These are phyloP conservation scores for Exophiala phaeomuriformis DNA, from an alignment of 2,329 filamentous ascomycete genomes.

Conservation along the genomic window DNA sequence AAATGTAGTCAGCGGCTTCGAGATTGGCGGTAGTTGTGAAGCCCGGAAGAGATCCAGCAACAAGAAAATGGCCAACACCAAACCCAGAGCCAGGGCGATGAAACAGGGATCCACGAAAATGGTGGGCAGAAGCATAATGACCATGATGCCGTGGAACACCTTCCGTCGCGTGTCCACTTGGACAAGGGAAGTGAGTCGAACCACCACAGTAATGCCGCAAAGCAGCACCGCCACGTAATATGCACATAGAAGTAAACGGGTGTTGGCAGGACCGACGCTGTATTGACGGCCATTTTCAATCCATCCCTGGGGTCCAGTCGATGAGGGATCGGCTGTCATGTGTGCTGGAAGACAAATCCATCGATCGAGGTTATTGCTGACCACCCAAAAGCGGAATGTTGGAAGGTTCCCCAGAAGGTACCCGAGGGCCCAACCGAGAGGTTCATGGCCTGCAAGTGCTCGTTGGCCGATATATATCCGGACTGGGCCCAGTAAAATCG, in stretches of 20 bases:
- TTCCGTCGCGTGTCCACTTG: conserved; percentile 95
- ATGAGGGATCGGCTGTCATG: background rate
- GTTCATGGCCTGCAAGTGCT: conserved; percentile 67
- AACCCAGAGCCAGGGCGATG: conserved; percentile 66
- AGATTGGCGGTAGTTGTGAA: conserved; percentile 82
- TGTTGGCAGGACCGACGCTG: conserved; percentile 67
- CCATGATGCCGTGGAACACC: conserved; percentile 98
- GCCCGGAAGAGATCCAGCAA: conserved; percentile 83
- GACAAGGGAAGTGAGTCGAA: conserved; percentile 65
- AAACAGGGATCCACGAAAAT: conserved; percentile 82
- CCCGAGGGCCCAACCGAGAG: conserved; percentile 84
- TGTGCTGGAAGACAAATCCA: conserved; percentile 41
- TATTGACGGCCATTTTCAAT: conserved; percentile 58
- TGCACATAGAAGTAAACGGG: conserved; percentile 64
- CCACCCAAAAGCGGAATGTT: conserved; percentile 63
- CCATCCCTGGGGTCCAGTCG: conserved; percentile 38
- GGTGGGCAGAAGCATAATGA: conserved; percentile 83
- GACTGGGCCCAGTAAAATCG: conserved; percentile 63
- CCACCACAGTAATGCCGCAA: conserved; percentile 65
- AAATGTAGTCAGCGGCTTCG: conserved; percentile 76
- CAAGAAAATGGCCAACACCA: conserved; percentile 77
- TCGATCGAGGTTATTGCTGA: conserved; percentile 58
- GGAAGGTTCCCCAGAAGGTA: conserved; percentile 78
- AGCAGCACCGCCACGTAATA: conserved; percentile 68
- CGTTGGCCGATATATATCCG: conserved; percentile 59